A percentile compares a stretch with the other conserved stretches of the same genome.
Conservation (phyloP, 345 rosid species). For the Eucalyptus pauciflora region DNA sequence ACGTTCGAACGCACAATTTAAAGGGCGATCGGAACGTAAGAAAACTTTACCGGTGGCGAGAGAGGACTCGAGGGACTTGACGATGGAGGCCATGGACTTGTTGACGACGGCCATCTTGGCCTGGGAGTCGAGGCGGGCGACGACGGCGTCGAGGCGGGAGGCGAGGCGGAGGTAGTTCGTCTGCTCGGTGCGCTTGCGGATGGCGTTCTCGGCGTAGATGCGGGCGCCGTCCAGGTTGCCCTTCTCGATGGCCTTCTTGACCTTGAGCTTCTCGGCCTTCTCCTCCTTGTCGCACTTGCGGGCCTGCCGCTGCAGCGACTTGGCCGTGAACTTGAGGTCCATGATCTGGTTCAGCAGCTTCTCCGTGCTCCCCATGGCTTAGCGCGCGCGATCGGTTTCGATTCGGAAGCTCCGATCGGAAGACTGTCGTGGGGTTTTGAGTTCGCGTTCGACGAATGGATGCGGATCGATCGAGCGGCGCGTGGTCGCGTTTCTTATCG, state of each 20-base stretch:
- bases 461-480: no score
- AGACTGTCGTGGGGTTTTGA: neutral
- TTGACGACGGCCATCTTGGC: constrained; percentile 96
- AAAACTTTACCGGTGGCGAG: constrained; percentile 59
- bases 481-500: no score
- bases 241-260: constrained; percentile 97
- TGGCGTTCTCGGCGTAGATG: constrained; percentile 96
- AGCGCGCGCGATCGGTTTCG: neutral
- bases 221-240: constrained; percentile 97
- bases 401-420: neutral
- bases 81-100: constrained; percentile 83
- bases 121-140: constrained; percentile 90
- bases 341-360: constrained; percentile 94
- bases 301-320: constrained; percentile 83
- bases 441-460: no score
- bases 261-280: constrained; percentile 89
- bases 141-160: constrained; percentile 95
- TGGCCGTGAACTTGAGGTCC: constrained; percentile 88
- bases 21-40: neutral
- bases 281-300: constrained; percentile 98
- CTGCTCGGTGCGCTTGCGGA: constrained; percentile 95
- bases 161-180: constrained; percentile 93
- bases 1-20: neutral
- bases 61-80: constrained; percentile 92
- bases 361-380: constrained; percentile 75